Evolutionary conservation across 768 basidiomycete genomes (phyloP), one percentile per base, ranked within the genome.

Genomic region (Auricularia sp.): DNA sequence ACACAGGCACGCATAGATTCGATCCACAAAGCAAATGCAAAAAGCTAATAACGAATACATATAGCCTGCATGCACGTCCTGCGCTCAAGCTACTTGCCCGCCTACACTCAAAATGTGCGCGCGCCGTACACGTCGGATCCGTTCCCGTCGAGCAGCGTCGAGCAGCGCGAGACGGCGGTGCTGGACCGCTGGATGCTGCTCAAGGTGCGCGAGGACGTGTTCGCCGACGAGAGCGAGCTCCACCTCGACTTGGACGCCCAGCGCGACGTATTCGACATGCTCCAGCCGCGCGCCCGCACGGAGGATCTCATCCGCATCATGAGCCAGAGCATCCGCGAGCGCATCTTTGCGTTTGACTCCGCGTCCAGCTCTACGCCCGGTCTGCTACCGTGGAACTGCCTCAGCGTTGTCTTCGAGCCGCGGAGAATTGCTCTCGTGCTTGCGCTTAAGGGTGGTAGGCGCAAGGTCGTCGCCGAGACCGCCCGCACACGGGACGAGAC

Each of bases 161-260:
- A 59, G 23, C 90, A 91, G 70, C 84, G 90, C 66, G 91, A 93
- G 71, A 90, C 90, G 0, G 74, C 76, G 64, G 80, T 87, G 18
- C 81, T 93, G 23, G 91, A 93, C 76, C 80, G 81, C 65, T 92
- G 89, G 78, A 87, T 93, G 60, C 83, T 85, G 3, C 81, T 93
- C 70, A 89, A 88, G 74, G 87, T 89, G 62, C 84, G 83, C 23
- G 87, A 92, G 71, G 91, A 93, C 74, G 80, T 91, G 54, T 86
- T 87, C 79, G 76, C 80, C 47, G 90, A 91, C 73, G 87, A 90
- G 60, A 80, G 82, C 2, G 84, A 85, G 71, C 79, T 92, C 29
- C 89, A 93, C 68, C 82, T 90, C 59, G 87, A 87, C 69, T 79
- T 86, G 12, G 85, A 87, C 63, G 90, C 91, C 71, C 80, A 82